Evolutionary conservation across 2,329 filamentous ascomycete species (phyloP), one percentile per base, ranked within the genome.

Genomic region (Cladophialophora immunda): DNA sequence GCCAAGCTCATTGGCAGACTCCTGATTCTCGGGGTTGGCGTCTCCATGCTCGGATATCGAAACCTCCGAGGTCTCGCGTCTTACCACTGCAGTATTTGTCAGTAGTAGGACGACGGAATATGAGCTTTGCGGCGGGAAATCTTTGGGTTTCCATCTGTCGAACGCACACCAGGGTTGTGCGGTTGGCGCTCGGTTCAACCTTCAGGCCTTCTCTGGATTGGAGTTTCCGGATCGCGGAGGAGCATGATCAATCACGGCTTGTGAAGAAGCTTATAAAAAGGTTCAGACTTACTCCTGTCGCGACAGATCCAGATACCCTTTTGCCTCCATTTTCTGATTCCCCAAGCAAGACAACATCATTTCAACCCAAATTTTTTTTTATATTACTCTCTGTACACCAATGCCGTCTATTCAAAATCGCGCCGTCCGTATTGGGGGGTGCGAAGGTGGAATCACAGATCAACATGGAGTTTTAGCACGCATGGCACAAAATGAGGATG

Each of bases 401-500:
- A 57, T 57, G 54, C 54, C 54, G 15, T 57, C 54, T 9, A 57
- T 57, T 9, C 54, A 38, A 15, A 57, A n/a, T 27, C 54, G 54
- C 15, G 53, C 75, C 5, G 72, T 77, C 29, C 73, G 75, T 32
- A 74, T 77, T n/a, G 75, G 69, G 8, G 75, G 75, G 2, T 72
- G 71, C 56, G 74, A 72, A 2, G 75, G 75, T 5, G 75, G 75
- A 9, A 76, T 77, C 68, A 59, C 56, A 22, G 62, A 65, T 30
- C 55, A 54, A 2, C 56, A 60, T 30, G 45, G 56, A 8, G 47
- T 45, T 34, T 30, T 65, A 71, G 72, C 27, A 22, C 54, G 29
- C n/a, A 54, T 73, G 19, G 68, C 71, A 6, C 47, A 62, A 25
- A 70, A 76, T 59, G 71, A 72, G 17, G 62, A 66, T 17, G 38